Evolutionary conservation across 148 eudicot species (phyloP), one percentile per base, ranked within the genome.

Genomic region (Cornus kousa): DNA sequence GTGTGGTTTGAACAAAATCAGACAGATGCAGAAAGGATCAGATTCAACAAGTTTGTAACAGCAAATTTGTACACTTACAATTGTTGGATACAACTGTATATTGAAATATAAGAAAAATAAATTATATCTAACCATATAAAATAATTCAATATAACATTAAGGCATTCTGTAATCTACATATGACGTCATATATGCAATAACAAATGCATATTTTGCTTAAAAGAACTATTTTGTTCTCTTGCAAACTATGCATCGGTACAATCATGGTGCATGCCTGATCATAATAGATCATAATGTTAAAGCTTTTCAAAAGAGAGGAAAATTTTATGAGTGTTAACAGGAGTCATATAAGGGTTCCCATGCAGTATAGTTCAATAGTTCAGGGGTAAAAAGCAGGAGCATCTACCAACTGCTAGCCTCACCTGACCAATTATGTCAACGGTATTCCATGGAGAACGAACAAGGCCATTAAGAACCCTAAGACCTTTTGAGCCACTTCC

Each of bases 381-480:
- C 17, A 46, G 80, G 71, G 69, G 74, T 67, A 24, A 24, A 43
- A 74, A 24, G 48, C 68, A 71, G 78, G 28, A 65, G 68, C 65
- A 17, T 53, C 19, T 19, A 57, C 13, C 17, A 70, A 68, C 68
- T 43, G 48, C 59, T 67, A 79, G 22, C 68, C 80, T 85, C 83
- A 95, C 99, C 99, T 95, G 93, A 76, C 97, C 90, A 78, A 91
- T 73, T 19, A 89, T 64, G 77, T 95, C 97, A 83, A 95, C 81
- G 22, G 99, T 91, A 73, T 85, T 88, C 99, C 99, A 95, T 43
- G 97, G 99, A 23, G 98, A 95, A 28, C 93, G 96, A 43, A 95
- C 98, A 43, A 93, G 74, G 84, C 75, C 83, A 77, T 95, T 93
- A 14, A 95, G 88, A 85, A 91, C 77, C 83, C 78, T 91, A 64